Percentiles rank a stretch among this genome's conserved stretches.
These are phyloP conservation scores for Cordyceps javanica DNA, from an alignment of 2,329 filamentous ascomycete genomes.

Conservation along the genomic window DNA sequence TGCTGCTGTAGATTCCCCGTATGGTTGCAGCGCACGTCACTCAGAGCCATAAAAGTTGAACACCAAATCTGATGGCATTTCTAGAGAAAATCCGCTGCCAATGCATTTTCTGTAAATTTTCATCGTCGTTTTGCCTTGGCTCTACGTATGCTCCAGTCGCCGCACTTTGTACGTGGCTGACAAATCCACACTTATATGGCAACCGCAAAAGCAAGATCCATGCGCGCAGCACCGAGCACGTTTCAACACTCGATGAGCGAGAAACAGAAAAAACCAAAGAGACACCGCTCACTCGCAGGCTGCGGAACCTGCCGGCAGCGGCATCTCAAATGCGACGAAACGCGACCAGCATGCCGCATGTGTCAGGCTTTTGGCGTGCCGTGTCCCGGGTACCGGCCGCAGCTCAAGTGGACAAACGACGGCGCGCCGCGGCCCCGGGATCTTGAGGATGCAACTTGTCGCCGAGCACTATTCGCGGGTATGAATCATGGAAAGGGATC, in stretches of 20 bases:
- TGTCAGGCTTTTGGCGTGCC: slow-evolving; percentile 13
- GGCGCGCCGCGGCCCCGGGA: neutral
- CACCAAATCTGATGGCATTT: no score
- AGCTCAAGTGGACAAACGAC: slow-evolving; percentile 15
- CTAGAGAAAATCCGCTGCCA: no score
- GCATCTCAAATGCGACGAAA: slow-evolving; percentile 17
- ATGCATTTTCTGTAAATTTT: no score
- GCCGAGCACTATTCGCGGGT: neutral
- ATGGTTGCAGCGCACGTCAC: no score
- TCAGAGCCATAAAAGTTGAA: no score
- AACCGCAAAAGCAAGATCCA: no score
- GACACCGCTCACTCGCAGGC: neutral
- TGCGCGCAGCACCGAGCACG: no score
- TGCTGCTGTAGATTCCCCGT: no score
- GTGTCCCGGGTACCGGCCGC: slow-evolving; percentile 16
- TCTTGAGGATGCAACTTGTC: neutral
- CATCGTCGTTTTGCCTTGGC: no score
- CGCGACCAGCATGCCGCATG: slow-evolving; percentile 15
- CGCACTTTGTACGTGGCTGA: neutral
- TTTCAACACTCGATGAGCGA: no score
- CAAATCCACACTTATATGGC: neutral
- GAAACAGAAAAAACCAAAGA: neutral
- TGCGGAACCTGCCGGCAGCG: slow-evolving; percentile 4
- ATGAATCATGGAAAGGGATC: neutral
- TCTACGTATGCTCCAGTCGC: no score